Base-by-base conservation (phyloP, 306 rosid species). In the Casuarina equisetifolia region DNA sequence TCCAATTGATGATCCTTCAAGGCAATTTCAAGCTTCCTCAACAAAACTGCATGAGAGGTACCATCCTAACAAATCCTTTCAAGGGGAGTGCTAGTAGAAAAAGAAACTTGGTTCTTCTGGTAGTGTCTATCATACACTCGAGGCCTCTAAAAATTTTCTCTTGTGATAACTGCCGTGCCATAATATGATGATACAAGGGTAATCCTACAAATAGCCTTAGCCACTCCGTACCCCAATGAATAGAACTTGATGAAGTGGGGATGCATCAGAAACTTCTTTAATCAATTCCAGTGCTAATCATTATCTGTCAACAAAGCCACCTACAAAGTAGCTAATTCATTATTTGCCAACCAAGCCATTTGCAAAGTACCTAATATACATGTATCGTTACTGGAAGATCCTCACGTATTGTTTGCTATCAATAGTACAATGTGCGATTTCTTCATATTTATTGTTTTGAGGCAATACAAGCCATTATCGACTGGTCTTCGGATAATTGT, bases 1-100 rank as follows among this genome's bases (percentile, higher is more conserved):
- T 78, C 79, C 19, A 86, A 75, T 79, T 82, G 85, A 50, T 77
- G 84, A 76, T 79, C 82, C 76, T 86, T 88, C 87, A 92, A 81
- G 63, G 92, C 80, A 57, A 3, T 42, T 84, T 89, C 76, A 4
- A 94, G 86, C 85, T 86, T 92, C 69, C 74, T 78, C 86, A 82
- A 58, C 69, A 94, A 62, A 70, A 82, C 80, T 16, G 74, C 80
- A 76, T 54, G 75, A 72, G 92, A 85, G 36, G 97, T 90, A 85
- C 88, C 93, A 80, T 82, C 98, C 96, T 95, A 94, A 66, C 87
- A 45, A 49, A 94, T 74, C 84, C 81, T 88, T 69, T 78, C 86
- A 39, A 79, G 69, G 45, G 45, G 74, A 40, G 39, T 72, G 40
- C 53, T 53, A 25, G 91, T 80, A 76, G 88, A 86, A 68, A 85